Evolutionary conservation across 495 filamentous ascomycete genomes (phyloP).

Genomic region (Podospora anserina): DNA sequence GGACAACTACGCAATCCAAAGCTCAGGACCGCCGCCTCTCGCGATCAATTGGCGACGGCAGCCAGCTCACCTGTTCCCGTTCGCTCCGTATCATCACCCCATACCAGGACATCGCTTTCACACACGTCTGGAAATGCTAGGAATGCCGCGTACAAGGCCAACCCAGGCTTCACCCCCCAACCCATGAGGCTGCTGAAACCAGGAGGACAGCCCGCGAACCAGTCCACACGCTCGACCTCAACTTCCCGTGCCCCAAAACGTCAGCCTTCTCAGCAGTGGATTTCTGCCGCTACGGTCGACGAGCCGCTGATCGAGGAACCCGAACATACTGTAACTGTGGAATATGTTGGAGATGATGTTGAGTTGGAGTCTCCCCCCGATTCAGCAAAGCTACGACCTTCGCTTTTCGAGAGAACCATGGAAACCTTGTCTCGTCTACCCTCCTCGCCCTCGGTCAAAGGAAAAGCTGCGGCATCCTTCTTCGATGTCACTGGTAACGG

Average conservation of each 20-base stretch:
- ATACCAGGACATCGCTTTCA: conserved; percentile 12
- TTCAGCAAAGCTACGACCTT: conserved; percentile 34
- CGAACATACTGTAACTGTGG: conserved; percentile 3
- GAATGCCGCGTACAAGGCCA: conserved; percentile 7
- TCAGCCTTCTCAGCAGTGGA: conserved; percentile 32
- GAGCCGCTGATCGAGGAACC: conserved; percentile 13
- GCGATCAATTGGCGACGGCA: conserved; percentile 37
- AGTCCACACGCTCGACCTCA: conserved; percentile 12
- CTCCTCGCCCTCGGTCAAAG: conserved; percentile 45
- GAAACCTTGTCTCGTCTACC: conserved; percentile 48
- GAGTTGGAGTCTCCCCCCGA: conserved; percentile 12
- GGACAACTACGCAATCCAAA: conserved; percentile 37
- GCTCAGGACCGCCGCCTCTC: conserved; percentile 41
- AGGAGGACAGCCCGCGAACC: conserved; percentile 5
- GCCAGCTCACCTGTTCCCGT: conserved; percentile 6
- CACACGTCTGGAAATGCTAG: conserved; percentile 16
- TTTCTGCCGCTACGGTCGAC: conserved; percentile 23
- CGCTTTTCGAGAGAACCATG: conserved; percentile 48
- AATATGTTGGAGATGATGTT: neutral
- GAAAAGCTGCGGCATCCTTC: conserved; percentile 36
- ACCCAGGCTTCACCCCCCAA: conserved; percentile 6
- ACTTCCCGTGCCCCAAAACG: conserved; percentile 10
- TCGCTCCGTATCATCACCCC: conserved; percentile 29
- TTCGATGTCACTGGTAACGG: conserved; percentile 30
- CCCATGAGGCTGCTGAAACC: conserved; percentile 12